phyloP scores from a whole-genome alignment of 225 moss, liverwort and hornwort species.

The Takakia lepidozioides region DNA sequence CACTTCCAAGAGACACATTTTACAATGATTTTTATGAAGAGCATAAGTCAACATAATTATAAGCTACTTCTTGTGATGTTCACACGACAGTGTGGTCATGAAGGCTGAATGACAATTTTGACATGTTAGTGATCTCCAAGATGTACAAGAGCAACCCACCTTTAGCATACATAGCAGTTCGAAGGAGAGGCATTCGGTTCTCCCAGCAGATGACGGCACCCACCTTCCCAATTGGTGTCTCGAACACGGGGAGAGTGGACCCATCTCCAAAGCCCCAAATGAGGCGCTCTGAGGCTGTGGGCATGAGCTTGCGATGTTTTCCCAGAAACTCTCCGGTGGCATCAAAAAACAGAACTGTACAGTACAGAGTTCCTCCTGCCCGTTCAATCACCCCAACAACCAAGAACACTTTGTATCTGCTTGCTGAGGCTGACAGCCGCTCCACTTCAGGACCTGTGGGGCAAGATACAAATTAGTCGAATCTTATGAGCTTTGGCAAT shows the following conservation, averaged over 20 bases:
- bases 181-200: conserved; percentile 80
- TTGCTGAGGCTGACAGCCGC: conserved; percentile 40
- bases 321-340: conserved; percentile 46
- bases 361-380: conserved; percentile 55
- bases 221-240: conserved; percentile 56
- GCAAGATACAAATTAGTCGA: too few relatives aligned
- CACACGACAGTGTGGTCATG: too few relatives aligned
- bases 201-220: conserved; percentile 83
- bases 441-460: conserved; percentile 61
- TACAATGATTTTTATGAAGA: too few relatives aligned
- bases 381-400: conserved; percentile 63
- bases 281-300: conserved; percentile 60
- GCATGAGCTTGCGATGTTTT: conserved; percentile 79
- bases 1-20: too few relatives aligned
- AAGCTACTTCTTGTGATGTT: too few relatives aligned
- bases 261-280: conserved; percentile 85
- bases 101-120: too few relatives aligned
- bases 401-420: conserved; percentile 33
- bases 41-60: too few relatives aligned
- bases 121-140: too few relatives aligned
- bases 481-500: too few relatives aligned
- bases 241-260: conserved; percentile 64
- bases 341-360: conserved; percentile 46
- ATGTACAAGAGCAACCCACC: too few relatives aligned
- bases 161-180: conserved; percentile 77